A percentile compares a stretch with the other conserved stretches of the same genome.
phyloP scores from a whole-genome alignment of 2,329 filamentous ascomycete species.

The Lachnellula suecica region DNA sequence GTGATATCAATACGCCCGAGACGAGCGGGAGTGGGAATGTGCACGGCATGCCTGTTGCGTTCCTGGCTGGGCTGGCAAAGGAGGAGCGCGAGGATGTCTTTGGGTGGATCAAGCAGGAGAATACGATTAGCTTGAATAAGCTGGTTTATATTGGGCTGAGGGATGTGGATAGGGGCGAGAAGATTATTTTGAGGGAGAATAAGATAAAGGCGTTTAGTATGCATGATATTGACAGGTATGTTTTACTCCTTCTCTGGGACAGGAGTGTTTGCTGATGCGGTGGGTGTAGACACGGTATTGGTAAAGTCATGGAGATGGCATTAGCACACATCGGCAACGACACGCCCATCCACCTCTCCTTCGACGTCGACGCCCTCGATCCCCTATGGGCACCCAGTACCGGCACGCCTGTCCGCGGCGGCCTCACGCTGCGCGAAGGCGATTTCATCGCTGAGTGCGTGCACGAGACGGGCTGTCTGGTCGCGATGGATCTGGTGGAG shows the following conservation, averaged over 20 bases:
- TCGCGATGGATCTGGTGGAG: slow-evolving; percentile 81
- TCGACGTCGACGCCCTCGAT: slow-evolving; percentile 95
- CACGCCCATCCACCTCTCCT: slow-evolving; percentile 94
- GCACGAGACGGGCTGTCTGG: slow-evolving; percentile 74
- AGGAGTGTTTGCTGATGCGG: slow-evolving; percentile 3
- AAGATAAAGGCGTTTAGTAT: slow-evolving; percentile 96
- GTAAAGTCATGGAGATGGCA: slow-evolving; percentile 97
- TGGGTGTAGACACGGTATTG: slow-evolving; percentile 77
- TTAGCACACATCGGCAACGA: slow-evolving; percentile 91
- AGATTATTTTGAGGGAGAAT: slow-evolving; percentile 83
- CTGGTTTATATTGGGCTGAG: slow-evolving; percentile 95
- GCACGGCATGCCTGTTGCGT: slow-evolving; percentile 96
- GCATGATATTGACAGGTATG: slow-evolving; percentile 91
- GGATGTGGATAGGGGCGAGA: slow-evolving; percentile 92
- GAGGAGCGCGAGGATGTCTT: slow-evolving; percentile 79
- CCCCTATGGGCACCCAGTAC: slow-evolving; percentile 96
- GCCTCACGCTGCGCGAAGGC: slow-evolving; percentile 89
- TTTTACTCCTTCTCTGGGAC: background rate
- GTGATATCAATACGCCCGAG: slow-evolving; percentile 97
- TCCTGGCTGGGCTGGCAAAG: slow-evolving; percentile 80
- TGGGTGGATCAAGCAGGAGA: slow-evolving; percentile 80
- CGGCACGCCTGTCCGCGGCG: slow-evolving; percentile 90
- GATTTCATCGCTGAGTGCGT: slow-evolving; percentile 94
- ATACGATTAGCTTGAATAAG: slow-evolving; percentile 72
- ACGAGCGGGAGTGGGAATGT: slow-evolving; percentile 88